phyloP scores from a whole-genome alignment of 1,139 yeast genomes.

The Geotrichum bryndzae region DNA sequence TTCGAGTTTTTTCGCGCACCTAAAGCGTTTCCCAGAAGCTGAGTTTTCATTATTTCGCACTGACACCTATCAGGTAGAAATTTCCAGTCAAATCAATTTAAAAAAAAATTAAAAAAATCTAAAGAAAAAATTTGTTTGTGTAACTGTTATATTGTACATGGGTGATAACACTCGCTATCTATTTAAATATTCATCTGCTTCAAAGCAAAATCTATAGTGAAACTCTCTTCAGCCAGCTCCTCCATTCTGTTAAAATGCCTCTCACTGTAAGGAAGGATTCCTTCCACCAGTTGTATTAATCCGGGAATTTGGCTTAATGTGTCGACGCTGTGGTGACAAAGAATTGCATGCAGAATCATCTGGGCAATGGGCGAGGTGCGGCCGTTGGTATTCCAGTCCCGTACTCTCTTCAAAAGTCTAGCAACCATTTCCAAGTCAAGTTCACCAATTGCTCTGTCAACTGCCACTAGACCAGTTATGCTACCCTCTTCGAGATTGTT shows the following conservation, averaged over 20 bases:
- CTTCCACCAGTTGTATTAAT: slow-evolving; percentile 60
- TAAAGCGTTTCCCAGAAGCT: too few relatives aligned
- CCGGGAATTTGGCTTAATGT: slow-evolving; percentile 61
- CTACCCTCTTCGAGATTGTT: slow-evolving; percentile 24
- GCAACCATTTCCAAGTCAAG: slow-evolving; percentile 50
- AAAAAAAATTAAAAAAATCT: too few relatives aligned
- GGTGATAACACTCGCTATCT: slow-evolving; percentile 17
- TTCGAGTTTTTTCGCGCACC: too few relatives aligned
- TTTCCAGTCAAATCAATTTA: too few relatives aligned
- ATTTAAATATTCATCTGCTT: slow-evolving; percentile 44
- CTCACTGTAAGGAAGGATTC: slow-evolving; percentile 77
- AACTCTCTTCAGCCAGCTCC: slow-evolving; percentile 77
- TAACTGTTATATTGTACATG: slow-evolving; percentile 13
- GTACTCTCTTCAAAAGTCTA: slow-evolving; percentile 59
- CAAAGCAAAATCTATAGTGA: slow-evolving; percentile 74
- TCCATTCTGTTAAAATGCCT: slow-evolving; percentile 76
- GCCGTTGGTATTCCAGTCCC: slow-evolving; percentile 94
- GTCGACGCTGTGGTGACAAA: slow-evolving; percentile 50
- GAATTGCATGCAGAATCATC: slow-evolving; percentile 57
- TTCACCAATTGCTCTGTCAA: slow-evolving; percentile 58
- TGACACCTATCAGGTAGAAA: too few relatives aligned
- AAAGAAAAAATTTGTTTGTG: neutral
- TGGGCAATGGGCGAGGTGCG: slow-evolving; percentile 78
- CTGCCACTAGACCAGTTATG: slow-evolving; percentile 52
- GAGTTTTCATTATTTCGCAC: neutral